A percentile compares a stretch with the other conserved stretches of the same genome.
Conservation (phyloP, 164 flowering plant species). For the Vitis cinerea region DNA sequence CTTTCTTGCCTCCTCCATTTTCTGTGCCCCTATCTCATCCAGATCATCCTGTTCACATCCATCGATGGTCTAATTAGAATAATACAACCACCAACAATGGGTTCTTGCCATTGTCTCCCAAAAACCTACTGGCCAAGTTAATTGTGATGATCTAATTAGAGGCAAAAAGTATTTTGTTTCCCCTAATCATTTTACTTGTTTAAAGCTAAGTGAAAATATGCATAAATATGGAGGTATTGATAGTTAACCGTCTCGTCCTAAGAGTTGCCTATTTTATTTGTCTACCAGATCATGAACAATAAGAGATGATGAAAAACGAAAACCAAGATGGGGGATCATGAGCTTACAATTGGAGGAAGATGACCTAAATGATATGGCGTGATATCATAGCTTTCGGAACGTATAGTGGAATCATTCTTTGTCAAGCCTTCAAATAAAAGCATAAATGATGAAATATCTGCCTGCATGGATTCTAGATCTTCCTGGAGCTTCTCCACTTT, state of each 20-base stretch:
- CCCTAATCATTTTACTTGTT: no score
- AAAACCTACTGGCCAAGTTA: not conserved
- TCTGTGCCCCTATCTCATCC: constrained; percentile 49
- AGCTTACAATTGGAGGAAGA: constrained; percentile 51
- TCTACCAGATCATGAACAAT: not conserved
- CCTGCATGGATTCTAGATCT: constrained; percentile 51
- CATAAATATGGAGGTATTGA: no score
- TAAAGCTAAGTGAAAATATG: no score
- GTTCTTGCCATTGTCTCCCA: not conserved
- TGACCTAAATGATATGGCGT: constrained; percentile 32
- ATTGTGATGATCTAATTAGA: no score
- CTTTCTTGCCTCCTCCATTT: constrained; percentile 75
- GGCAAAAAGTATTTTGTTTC: no score
- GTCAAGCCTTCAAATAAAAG: constrained; percentile 48
- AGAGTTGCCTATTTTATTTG: not conserved
- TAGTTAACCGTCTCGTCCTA: no score
- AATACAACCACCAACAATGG: not conserved
- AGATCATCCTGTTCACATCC: constrained; percentile 48
- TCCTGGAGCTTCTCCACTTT: constrained; percentile 67
- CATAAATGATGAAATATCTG: constrained; percentile 56
- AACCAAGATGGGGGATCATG: not conserved
- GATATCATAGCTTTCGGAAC: constrained; percentile 45
- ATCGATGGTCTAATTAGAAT: not conserved
- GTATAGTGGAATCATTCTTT: constrained; percentile 20
- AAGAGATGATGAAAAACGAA: not conserved